A percentile compares a stretch with the other conserved stretches of the same genome.
Evolutionary conservation across 345 rosid species (phyloP).

Genomic region (Camelina laxa): DNA sequence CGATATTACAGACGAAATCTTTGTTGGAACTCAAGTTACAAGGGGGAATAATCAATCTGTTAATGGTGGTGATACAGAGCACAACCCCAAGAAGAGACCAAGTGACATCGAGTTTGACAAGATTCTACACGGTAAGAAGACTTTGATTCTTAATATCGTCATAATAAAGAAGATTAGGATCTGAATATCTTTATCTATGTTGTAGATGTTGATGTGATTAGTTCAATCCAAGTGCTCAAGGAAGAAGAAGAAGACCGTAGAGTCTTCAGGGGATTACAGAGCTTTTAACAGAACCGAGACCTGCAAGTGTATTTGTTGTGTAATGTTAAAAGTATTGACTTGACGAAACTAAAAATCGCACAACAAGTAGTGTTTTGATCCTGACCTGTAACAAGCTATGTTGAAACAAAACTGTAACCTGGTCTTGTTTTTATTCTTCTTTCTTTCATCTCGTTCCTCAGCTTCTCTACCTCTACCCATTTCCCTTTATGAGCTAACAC

Average conservation of each 20-base stretch:
- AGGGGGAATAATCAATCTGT: not conserved
- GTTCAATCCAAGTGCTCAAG: constrained; percentile 9
- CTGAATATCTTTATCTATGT: constrained; percentile 12
- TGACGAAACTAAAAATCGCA: not conserved
- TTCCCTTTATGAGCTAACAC: constrained; percentile 58
- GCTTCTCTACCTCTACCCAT: constrained; percentile 60
- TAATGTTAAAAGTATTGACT: constrained; percentile 13
- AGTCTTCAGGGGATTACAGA: constrained; percentile 27
- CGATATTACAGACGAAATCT: constrained; percentile 4
- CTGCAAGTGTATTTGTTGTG: constrained; percentile 20
- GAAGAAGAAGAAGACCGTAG: constrained; percentile 38
- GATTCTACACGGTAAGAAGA: constrained; percentile 31
- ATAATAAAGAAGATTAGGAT: not conserved
- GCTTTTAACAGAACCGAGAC: constrained; percentile 19
- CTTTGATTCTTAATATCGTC: not conserved
- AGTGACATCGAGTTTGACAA: constrained; percentile 22
- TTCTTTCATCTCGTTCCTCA: constrained; percentile 46
- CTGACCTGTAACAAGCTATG: constrained; percentile 27
- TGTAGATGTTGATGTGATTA: constrained; percentile 33
- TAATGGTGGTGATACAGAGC: constrained; percentile 13
- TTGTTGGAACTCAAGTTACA: constrained; percentile 23
- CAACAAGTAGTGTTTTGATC: constrained; percentile 7
- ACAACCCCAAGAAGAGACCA: constrained; percentile 11
- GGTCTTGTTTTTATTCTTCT: constrained; percentile 38
- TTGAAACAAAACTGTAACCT: constrained; percentile 39